A percentile compares a stretch with the other conserved stretches of the same genome.
phyloP scores from a whole-genome alignment of 2,329 filamentous ascomycete species.

The Aaosphaeria pasadenensis region DNA sequence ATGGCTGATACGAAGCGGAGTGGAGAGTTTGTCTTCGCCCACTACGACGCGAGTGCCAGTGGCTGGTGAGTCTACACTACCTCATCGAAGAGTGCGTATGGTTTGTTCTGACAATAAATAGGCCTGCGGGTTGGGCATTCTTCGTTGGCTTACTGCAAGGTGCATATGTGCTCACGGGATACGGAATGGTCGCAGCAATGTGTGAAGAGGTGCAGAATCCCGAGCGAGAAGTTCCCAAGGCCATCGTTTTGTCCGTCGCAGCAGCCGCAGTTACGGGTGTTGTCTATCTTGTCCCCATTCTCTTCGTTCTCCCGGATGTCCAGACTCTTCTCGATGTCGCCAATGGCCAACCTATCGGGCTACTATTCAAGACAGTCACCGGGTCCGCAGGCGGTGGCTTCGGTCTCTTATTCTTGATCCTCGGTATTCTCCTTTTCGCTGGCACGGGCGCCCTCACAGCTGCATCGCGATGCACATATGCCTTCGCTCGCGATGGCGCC shows the following conservation, averaged over 20 bases:
- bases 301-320: constrained; percentile 73
- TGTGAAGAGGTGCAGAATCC: constrained; percentile 71
- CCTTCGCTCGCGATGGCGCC: constrained; percentile 72
- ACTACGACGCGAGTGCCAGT: constrained; percentile 64
- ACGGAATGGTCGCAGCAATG: constrained; percentile 70
- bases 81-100: background rate
- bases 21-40: constrained; percentile 64
- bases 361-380: constrained; percentile 73
- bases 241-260: constrained; percentile 67
- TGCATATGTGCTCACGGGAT: constrained; percentile 60
- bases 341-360: constrained; percentile 72
- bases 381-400: constrained; percentile 72
- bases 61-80: constrained; percentile 52
- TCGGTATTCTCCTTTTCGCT: constrained; percentile 75
- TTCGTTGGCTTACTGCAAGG: constrained; percentile 69
- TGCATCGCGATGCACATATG: constrained; percentile 70
- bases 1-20: constrained; percentile 59
- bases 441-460: constrained; percentile 73
- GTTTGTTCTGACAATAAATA: constrained; percentile 13
- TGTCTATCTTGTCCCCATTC: constrained; percentile 68
- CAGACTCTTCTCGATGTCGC: constrained; percentile 61
- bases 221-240: constrained; percentile 66
- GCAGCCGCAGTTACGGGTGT: constrained; percentile 65
- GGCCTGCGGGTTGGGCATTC: constrained; percentile 67
- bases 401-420: constrained; percentile 69